Evolutionary conservation across 495 filamentous ascomycete species (phyloP), one percentile per base, ranked within the genome.

Genomic region (Aspergillus bridgeri): DNA sequence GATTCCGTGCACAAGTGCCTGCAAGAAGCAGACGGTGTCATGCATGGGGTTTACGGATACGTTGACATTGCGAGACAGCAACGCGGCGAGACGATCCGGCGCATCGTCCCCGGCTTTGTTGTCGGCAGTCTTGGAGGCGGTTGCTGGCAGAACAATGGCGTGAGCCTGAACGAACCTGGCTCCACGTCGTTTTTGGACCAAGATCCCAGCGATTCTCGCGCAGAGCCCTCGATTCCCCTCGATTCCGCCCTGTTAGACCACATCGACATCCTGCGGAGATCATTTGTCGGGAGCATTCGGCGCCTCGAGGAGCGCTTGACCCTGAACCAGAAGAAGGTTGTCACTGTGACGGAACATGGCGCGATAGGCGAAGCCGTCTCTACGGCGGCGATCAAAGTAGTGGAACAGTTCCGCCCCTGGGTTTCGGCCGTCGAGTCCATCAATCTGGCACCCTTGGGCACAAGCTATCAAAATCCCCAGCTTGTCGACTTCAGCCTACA

Each of bases 61-160:
- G 93, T 97, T 15, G 93, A 98, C 65, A 88, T 97, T 54, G 94
- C 94, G 20, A 86, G 89, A 63, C 89, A 93, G 63, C 94, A 98
- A 66, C 82, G 92, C 47, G 91, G 91, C 45, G 92, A 95, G 62
- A 86, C 87, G 21, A 92, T 98, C 45, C 88, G 89, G 4, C 85
- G 94, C n/a, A 78, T 97, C 20, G 83, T 90, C 43, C 94, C 94
- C 22, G 95, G 94, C 2, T 98, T 98, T 67, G 84, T 98, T 43
- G 81, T 88, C 52, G 90, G 90, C 6, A 95, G 89, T 64, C 83
- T 79, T 51, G 79, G 82, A 21, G 92, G 91, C 47, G 94, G 92
- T 15, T 95, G 85, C 66, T 98, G 95, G 95, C 91, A 93, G 64
- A 94, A 90, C 68, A 96, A 97, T 63, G 89, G 88, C 21, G 75